phyloP scores from a whole-genome alignment of 2,329 filamentous ascomycete species.

The Botrytis pseudocinerea region DNA sequence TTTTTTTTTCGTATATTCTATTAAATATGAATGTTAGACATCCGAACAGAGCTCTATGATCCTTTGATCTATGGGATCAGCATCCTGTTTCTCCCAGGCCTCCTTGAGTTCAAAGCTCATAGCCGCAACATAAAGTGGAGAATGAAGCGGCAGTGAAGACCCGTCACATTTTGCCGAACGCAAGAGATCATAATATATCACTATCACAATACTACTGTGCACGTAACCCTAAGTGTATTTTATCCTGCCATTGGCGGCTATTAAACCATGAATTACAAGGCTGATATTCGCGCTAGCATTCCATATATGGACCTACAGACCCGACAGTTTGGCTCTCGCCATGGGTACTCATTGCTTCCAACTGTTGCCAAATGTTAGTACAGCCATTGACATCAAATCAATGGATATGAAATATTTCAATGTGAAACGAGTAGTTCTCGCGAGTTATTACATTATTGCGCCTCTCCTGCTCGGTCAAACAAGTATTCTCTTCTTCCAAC shows the following conservation, averaged over 20 bases:
- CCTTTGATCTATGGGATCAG: neutral
- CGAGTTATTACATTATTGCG: neutral
- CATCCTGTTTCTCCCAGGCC: neutral
- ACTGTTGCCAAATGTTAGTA: conserved; percentile 12
- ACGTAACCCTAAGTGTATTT: neutral
- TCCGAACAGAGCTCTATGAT: neutral
- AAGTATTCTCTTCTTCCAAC: neutral
- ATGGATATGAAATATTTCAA: neutral
- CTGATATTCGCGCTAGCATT: neutral
- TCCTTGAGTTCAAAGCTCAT: neutral
- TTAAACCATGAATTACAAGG: neutral
- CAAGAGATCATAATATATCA: neutral
- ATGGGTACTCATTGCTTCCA: conserved; percentile 16
- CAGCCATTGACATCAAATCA: neutral
- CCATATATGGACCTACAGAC: neutral
- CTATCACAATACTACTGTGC: conserved; percentile 12
- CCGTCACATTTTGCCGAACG: neutral
- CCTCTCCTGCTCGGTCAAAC: neutral
- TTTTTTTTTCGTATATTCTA: neutral
- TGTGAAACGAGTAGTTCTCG: conserved; percentile 13
- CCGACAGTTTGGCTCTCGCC: conserved; percentile 15
- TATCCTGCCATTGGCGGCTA: conserved; percentile 4
- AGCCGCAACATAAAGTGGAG: neutral
- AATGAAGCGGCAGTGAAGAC: neutral
- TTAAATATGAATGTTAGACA: neutral